Evolutionary conservation across 2,329 filamentous ascomycete species (phyloP), one percentile per base, ranked within the genome.

Genomic region (Dissoconium aciculare): DNA sequence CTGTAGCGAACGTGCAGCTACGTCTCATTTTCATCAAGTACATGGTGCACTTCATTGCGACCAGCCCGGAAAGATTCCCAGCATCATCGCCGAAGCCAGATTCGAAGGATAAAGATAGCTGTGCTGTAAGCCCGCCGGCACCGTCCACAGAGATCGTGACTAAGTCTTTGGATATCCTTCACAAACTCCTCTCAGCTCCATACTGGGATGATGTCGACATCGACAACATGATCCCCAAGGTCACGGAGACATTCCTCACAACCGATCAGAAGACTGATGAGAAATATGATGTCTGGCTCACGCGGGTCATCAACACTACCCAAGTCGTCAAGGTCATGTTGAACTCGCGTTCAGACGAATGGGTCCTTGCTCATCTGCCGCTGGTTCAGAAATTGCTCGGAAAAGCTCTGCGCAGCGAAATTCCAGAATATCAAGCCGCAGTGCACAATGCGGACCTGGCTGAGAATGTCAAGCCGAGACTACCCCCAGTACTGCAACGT

Each of bases 121-220:
- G 47, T 47, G 27, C 16, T 15, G 11, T 21, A 6, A 31, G 26
- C 6, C 11, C 33, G 8, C 53, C 62, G 17, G 59, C 63, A 25
- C 56, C 62, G 28, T 53, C 66, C 11, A 59, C 69, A 10, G 87
- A 95, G 34, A 76, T 92, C 43, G 80, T 83, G 54, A 82, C 78
- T 55, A 92, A 83, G 55, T 78, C 84, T 2, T 71, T 95, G 46
- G 66, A 75, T 12, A 64, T 95, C 30, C 66, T 98, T 12, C 72
- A 80, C 43, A 84, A 89, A 46, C 67, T 98, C 21, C 64, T 98
- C 14, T 83, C 87, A 35, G 76, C 82, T 11, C 74, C 78, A 21
- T 84, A 85, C 49, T 98, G 89, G 91, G 78, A 75, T 19, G 85
- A 95, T 48, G 63, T 94, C 17, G 84, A 94, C 29, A 67, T 95